phyloP scores from a whole-genome alignment of 1,139 yeast species.

The Taiozyma sp. region DNA sequence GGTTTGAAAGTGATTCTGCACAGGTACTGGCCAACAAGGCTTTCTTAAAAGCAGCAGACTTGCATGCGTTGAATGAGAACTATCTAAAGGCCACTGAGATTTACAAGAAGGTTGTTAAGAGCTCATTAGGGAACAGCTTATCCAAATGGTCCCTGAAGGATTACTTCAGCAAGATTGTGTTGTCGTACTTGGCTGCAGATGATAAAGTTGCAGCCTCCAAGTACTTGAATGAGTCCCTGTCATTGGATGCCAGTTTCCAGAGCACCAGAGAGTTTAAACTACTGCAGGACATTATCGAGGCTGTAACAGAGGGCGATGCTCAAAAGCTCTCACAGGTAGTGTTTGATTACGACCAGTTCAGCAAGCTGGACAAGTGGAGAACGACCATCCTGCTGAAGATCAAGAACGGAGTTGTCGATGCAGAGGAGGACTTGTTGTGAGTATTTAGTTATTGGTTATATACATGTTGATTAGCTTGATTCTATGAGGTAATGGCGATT shows the following conservation, averaged over 20 bases:
- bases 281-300: constrained; percentile 56
- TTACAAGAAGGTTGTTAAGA: constrained; percentile 73
- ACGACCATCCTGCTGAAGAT: constrained; percentile 81
- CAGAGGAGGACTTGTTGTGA: constrained; percentile 53
- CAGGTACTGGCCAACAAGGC: constrained; percentile 87
- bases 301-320: constrained; percentile 75
- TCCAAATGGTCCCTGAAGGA: constrained; percentile 93
- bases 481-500: constrained; percentile 3
- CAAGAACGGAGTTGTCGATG: constrained; percentile 66
- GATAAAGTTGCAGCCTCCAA: constrained; percentile 85
- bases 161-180: constrained; percentile 75
- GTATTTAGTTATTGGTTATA: background rate
- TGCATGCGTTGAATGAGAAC: constrained; percentile 70
- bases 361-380: constrained; percentile 88
- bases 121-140: constrained; percentile 65
- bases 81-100: constrained; percentile 69
- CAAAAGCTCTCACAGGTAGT: constrained; percentile 72
- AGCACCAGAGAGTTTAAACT: constrained; percentile 75
- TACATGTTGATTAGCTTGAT: background rate
- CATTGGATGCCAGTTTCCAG: constrained; percentile 74
- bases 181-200: constrained; percentile 76
- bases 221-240: constrained; percentile 55
- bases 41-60: constrained; percentile 83
- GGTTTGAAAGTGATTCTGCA: constrained; percentile 92
- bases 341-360: constrained; percentile 81